Percentiles rank a stretch among this genome's conserved stretches.
Conservation (phyloP, 2,329 filamentous ascomycete species). For the Chrysoporthe cubensis region DNA sequence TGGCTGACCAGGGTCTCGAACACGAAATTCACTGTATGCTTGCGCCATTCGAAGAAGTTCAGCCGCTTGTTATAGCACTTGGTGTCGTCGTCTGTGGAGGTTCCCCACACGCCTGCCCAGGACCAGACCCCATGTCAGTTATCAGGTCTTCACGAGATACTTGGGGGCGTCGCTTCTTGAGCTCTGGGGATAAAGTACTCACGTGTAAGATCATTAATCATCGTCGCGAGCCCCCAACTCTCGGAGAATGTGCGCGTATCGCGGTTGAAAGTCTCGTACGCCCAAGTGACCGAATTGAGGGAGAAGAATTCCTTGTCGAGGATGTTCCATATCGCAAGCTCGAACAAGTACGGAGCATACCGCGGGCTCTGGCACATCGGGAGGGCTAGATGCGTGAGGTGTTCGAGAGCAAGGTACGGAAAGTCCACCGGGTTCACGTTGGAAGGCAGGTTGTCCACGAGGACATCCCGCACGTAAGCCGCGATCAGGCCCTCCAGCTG, state of each 20-base stretch:
- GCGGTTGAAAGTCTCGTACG: background rate
- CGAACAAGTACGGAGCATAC: slow-evolving; percentile 14
- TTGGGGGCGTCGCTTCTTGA: background rate
- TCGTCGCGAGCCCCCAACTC: slow-evolving; percentile 6
- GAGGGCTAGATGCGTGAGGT: background rate
- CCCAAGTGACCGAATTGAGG: slow-evolving; percentile 9
- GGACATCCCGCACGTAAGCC: slow-evolving; percentile 1
- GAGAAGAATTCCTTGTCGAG: slow-evolving; percentile 5
- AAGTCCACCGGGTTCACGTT: background rate
- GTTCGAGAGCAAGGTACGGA: slow-evolving; percentile 2
- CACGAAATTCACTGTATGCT: slow-evolving; percentile 12
- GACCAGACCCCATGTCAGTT: background rate
- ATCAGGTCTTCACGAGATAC: background rate
- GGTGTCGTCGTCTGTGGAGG: background rate
- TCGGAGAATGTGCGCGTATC: background rate
- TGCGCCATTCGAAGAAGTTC: slow-evolving; percentile 14
- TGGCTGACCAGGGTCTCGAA: slow-evolving; percentile 6
- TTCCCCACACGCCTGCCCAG: background rate
- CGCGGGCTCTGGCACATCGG: background rate
- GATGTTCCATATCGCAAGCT: slow-evolving; percentile 16
- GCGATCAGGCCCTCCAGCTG: slow-evolving; percentile 4
- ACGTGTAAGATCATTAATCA: slow-evolving; percentile 1
- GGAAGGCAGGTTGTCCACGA: background rate
- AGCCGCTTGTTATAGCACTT: slow-evolving; percentile 3
- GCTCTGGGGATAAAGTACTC: background rate